Conservation (phyloP, 768 basidiomycete genomes). For the Suillus tomentosus region DNA sequence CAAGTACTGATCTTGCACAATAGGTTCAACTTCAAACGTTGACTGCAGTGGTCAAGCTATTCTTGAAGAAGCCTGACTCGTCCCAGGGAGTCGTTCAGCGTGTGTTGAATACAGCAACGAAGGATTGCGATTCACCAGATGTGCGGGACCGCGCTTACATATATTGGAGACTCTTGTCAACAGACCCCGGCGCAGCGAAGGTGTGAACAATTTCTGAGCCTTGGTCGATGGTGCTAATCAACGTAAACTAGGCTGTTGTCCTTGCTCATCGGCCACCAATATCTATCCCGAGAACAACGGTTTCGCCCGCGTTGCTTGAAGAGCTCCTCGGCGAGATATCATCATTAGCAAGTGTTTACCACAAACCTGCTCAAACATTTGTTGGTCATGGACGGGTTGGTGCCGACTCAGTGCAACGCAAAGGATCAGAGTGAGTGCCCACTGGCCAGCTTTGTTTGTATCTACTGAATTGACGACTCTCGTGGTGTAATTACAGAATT, state of each 20-base stretch:
- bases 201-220: slow-evolving; percentile 39
- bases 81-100: slow-evolving; percentile 91
- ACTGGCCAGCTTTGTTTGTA: slow-evolving; percentile 8
- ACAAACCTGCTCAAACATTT: slow-evolving; percentile 96
- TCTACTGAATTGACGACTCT: background rate
- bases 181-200: slow-evolving; percentile 95
- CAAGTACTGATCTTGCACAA: slow-evolving; percentile 3
- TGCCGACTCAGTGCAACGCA: slow-evolving; percentile 73
- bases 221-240: slow-evolving; percentile 9
- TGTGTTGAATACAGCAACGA: slow-evolving; percentile 93
- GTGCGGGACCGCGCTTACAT: slow-evolving; percentile 97
- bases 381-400: slow-evolving; percentile 90
- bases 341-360: slow-evolving; percentile 90
- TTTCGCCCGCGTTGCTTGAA: slow-evolving; percentile 83
- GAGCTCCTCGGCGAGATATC: slow-evolving; percentile 92
- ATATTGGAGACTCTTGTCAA: slow-evolving; percentile 94
- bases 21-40: slow-evolving; percentile 80
- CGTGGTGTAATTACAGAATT: slow-evolving; percentile 35
- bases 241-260: slow-evolving; percentile 65
- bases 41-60: slow-evolving; percentile 96
- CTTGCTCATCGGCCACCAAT: slow-evolving; percentile 92
- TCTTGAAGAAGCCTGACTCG: slow-evolving; percentile 91
- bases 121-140: slow-evolving; percentile 95
- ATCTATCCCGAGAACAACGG: slow-evolving; percentile 87
- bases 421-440: slow-evolving; percentile 56